phyloP scores from a whole-genome alignment of 164 flowering plant species.

The Taxillus chinensis region DNA sequence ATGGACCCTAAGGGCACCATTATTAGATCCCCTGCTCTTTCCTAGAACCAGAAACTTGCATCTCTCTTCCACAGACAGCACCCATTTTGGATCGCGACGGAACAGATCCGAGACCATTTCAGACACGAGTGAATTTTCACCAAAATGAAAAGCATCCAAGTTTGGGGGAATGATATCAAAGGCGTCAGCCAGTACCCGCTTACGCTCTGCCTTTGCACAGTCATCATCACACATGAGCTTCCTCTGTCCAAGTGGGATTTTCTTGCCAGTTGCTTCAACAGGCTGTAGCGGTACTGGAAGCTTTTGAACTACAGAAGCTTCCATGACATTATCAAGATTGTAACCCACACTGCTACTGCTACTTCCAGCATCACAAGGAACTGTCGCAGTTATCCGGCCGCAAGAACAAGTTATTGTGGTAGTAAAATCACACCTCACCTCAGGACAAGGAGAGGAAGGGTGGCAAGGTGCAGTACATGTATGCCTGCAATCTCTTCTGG shows the following conservation, averaged over 20 bases:
- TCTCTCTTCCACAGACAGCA: conserved; percentile 79
- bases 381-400: conserved; percentile 66
- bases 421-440: conserved; percentile 60
- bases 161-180: conserved; percentile 65
- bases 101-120: conserved; percentile 55
- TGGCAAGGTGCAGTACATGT: conserved; percentile 74
- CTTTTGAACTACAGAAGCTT: conserved; percentile 69
- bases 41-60: conserved; percentile 77
- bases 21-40: conserved; percentile 39
- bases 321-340: conserved; percentile 44
- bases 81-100: conserved; percentile 96
- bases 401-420: conserved; percentile 81
- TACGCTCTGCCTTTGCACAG: conserved; percentile 77
- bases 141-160: conserved; percentile 78
- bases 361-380: conserved; percentile 92
- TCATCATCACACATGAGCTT: conserved; percentile 84
- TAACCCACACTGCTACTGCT: conserved; percentile 19
- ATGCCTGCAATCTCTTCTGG: conserved; percentile 90
- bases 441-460: conserved; percentile 72
- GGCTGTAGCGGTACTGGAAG: conserved; percentile 73
- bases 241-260: conserved; percentile 76
- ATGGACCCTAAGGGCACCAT: conserved; percentile 48
- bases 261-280: conserved; percentile 53
- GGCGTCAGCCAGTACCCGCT: conserved; percentile 88
- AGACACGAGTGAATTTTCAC: conserved; percentile 51